Evolutionary conservation across 139 green algal genomes (phyloP), one percentile per base, ranked within the genome.

Genomic region (Chlamydomonas sp.): DNA sequence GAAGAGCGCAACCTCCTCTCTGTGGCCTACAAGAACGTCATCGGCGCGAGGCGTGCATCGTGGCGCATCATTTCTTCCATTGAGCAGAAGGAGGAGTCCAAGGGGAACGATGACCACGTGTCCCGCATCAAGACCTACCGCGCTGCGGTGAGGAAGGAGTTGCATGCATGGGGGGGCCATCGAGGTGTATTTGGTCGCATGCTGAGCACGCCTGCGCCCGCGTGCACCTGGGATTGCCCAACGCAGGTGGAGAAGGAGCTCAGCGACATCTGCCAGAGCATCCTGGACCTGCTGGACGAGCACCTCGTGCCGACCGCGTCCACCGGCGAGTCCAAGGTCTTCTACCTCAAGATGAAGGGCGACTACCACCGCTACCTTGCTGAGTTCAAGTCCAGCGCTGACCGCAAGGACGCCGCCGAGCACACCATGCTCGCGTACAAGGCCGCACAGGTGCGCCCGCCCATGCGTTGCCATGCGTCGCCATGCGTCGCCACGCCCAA

Each of bases 31-130:
- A 97, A 98, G 84, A 98, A 98, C 78, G 92, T 98, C 33, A 98
- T 98, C 79, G 94, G 78, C 35, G 77, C 77, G 28, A 69, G 81
- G 24, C 81, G 81, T 73, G 81, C 81, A 0, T 84, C 78, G 6
- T 99, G 95, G 95, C 83, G 95, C 38, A 98, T 99, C 74, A 89
- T 99, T 65, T 96, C 88, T 72, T 93, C 79, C 76, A 98, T 99
- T 75, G 95, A 99, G 88, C 92, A 97, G 81, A 99, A 98, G 83
- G 95, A 99, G 83, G 90, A 98, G 79, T 88, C 81, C 83, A 99
- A 99, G 83, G 92, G 91, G 66, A 96, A 97, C 68, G 86, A 93
- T 61, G 90, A 96, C 73, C 88, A 97, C 59, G 91, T 97, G 16
- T 85, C 85, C 73, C 73, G 88, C 38, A 98, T 99, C 81, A 89